Evolutionary conservation across 306 rosid species (phyloP), one percentile per base, ranked within the genome.

Genomic region (Sindora glabra): DNA sequence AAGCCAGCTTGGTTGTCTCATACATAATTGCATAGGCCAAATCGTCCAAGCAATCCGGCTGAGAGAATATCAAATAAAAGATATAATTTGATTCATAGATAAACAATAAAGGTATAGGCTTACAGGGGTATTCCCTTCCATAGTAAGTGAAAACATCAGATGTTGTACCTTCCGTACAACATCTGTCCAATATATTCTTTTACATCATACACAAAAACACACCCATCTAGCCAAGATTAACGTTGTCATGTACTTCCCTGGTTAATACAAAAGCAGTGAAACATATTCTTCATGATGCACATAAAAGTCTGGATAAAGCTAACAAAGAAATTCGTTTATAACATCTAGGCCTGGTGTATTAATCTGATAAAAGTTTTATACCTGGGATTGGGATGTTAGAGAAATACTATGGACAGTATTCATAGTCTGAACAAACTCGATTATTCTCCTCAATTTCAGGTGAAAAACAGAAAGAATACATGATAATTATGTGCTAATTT

Each of bases 11-110:
- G 68, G 95, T 89, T 19, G 73, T 74, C 76, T 89, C 95, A 48
- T 83, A 72, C 97, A 89, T 86, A 63, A 89, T 83, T 59, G 92
- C 89, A 70, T 76, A 89, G 38, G 97, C 83, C 70, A 89, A 77
- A 77, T 89, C 97, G 65, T 83, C 84, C 65, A 89, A 63, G 73
- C 73, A 64, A 70, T 71, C 97, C n/a, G 83, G 71, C 97, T 86
- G 80, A 49, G 79, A 79, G 23, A 14, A 62, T 26, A 46, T 48
- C 44, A 56, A 45, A 61, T 45, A 4, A 24, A 32, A 22, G 16
- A 16, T 8, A 44, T 12, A 8, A 15, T 4, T 14, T 50, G 3
- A 19, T 34, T 13, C n/a, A 8, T n/a, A 29, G 34, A 29, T 4
- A 6, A 29, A 29, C 5, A 18, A 22, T 16, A 30, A 42, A 21